These are phyloP conservation scores for Neonectria ditissima DNA, from an alignment of 2,329 filamentous ascomycete genomes.

Conservation along the genomic window DNA sequence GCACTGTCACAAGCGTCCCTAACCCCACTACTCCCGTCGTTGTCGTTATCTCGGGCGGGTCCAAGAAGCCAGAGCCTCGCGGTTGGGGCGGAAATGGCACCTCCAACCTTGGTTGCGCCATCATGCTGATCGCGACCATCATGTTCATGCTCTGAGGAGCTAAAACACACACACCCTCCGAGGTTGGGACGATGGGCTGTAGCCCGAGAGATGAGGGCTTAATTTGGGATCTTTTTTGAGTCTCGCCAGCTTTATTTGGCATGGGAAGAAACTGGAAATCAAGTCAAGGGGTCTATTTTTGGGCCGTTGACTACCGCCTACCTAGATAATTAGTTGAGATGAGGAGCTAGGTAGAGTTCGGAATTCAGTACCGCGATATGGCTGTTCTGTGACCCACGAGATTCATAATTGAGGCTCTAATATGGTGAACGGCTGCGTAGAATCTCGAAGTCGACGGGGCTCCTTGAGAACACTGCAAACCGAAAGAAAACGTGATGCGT, in stretches of 20 bases:
- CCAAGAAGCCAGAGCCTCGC: slow-evolving; percentile 49
- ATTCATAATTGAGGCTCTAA: not conserved
- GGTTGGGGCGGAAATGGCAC: slow-evolving; percentile 47
- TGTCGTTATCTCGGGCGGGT: slow-evolving; percentile 47
- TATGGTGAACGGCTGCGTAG: not conserved
- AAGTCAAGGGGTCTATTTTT: slow-evolving; percentile 35
- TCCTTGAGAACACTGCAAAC: slow-evolving; percentile 12
- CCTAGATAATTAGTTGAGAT: slow-evolving; percentile 41
- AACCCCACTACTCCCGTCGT: slow-evolving; percentile 43
- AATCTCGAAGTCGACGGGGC: slow-evolving; percentile 1
- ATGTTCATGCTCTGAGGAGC: slow-evolving; percentile 49
- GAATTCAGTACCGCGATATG: slow-evolving; percentile 8
- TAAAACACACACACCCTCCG: not conserved
- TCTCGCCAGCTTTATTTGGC: slow-evolving; percentile 37
- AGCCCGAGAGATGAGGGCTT: not conserved
- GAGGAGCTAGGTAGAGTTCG: slow-evolving; percentile 23
- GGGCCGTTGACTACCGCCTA: slow-evolving; percentile 36
- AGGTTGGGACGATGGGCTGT: not conserved
- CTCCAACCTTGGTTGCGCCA: slow-evolving; percentile 49
- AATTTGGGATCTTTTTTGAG: slow-evolving; percentile 28
- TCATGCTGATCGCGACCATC: slow-evolving; percentile 52
- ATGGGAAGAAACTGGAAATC: slow-evolving; percentile 41
- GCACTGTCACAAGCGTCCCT: slow-evolving; percentile 41
- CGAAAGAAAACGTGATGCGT: slow-evolving; percentile 3
- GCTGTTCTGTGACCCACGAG: slow-evolving; percentile 2